Conservation (phyloP, 371 early-diverging fungal species). For the Lichtheimia hyalospora region DNA sequence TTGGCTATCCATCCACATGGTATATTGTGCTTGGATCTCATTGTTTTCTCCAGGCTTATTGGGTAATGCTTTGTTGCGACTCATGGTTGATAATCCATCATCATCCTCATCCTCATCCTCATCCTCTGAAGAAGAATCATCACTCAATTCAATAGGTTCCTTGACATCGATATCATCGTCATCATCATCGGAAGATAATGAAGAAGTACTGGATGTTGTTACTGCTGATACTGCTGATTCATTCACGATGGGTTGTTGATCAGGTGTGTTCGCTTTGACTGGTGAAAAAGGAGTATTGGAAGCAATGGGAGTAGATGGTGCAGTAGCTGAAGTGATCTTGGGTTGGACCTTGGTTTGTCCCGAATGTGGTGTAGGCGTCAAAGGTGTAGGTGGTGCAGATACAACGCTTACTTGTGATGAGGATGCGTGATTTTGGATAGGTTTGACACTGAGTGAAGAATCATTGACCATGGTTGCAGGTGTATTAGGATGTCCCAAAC, state of each 20-base stretch:
- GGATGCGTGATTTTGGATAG: not conserved
- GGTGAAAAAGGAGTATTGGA: constrained; percentile 8
- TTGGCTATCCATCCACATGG: constrained; percentile 47
- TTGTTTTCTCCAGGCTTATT: constrained; percentile 1
- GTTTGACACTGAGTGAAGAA: constrained; percentile 8
- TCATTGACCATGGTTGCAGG: constrained; percentile 3
- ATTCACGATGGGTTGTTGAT: not conserved
- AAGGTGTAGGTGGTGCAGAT: constrained; percentile 32
- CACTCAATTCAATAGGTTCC: constrained; percentile 9
- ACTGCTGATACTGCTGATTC: not conserved
- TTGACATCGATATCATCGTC: constrained; percentile 10
- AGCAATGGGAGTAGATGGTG: not conserved
- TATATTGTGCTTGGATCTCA: constrained; percentile 40
- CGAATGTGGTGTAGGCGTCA: constrained; percentile 19
- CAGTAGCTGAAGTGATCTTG: not conserved
- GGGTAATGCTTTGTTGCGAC: not conserved
- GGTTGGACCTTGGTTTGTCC: not conserved
- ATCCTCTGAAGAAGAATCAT: constrained; percentile 4
- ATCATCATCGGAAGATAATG: constrained; percentile 10
- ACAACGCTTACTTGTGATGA: constrained; percentile 25
- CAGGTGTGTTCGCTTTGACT: not conserved
- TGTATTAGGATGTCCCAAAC: not conserved
- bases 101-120: constrained; percentile 13
- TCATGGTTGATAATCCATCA: not conserved
- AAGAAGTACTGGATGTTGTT: not conserved